Evolutionary conservation across 2,329 filamentous ascomycete genomes (phyloP), one percentile per base, ranked within the genome.

Genomic region (Aspergillus quadricinctus): DNA sequence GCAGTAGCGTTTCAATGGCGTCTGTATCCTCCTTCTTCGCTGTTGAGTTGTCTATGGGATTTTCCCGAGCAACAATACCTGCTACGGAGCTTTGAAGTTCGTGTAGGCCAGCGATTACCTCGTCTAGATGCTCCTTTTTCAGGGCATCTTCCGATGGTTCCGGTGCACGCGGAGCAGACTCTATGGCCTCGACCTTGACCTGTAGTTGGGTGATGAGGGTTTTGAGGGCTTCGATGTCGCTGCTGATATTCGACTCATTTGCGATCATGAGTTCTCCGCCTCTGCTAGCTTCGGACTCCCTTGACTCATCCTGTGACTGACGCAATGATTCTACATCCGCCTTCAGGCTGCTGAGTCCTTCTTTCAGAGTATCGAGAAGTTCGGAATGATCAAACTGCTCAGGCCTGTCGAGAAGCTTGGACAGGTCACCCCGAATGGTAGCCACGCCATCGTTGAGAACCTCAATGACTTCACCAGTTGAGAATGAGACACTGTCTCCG

Each of bases 151-250:
- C 70, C 1, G 70, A 62, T 8, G 74, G 57, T 46, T 75, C 70
- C n/a, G 73, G 60, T 9, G 66, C 52, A 4, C 74, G 67, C 21
- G 79, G 75, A 8, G 75, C 73, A 10, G 82, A 76, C 63, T 81
- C 88, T 66, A 94, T 83, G 6, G 86, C 81, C 62, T 97, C 92
- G 27, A 97, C 83, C 77, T 96, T 96, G 72, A 86, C 85, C 35
- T 89, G 84, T 9, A 97, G 81, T 66, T 96, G 87, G 0, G 87
- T 86, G 63, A 97, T 88, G 57, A 97, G 80, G 31, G 87, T 78
- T 70, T 97, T 94, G 40, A 97, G 83, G 57, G 90, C 90, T 72
- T 93, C 91, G 61, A 97, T 87, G 61, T 95, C 90, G 50, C 88
- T 84, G 17, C 84, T 75, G 4, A 84, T 75, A 17, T 78, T 77